Evolutionary conservation across 805 yeast genomes (phyloP).

Genomic region (Metschnikowia aberdeeniae): DNA sequence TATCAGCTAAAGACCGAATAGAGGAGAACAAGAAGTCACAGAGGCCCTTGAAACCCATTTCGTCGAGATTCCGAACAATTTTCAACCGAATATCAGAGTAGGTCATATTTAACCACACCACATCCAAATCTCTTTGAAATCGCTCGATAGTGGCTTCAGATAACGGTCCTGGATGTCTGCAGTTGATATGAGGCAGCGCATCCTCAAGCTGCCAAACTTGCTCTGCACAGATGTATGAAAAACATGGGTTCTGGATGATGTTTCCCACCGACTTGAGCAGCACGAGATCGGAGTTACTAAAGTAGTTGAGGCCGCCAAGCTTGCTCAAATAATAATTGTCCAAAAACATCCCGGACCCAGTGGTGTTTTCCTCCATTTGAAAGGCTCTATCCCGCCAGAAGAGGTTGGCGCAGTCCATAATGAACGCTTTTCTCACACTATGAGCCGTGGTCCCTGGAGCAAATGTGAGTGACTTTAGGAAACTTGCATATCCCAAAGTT

Average conservation of each 20-base stretch:
- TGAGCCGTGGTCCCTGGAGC: slow-evolving; percentile 21
- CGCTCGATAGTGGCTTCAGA: slow-evolving; percentile 38
- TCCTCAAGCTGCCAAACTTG: slow-evolving; percentile 48
- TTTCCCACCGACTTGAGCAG: slow-evolving; percentile 32
- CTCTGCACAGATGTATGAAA: slow-evolving; percentile 41
- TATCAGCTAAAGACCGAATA: slow-evolving; percentile 40
- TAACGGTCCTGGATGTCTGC: slow-evolving; percentile 51
- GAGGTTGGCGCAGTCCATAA: slow-evolving; percentile 53
- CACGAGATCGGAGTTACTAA: slow-evolving; percentile 30
- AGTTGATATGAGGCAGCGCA: slow-evolving; percentile 22
- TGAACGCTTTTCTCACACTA: slow-evolving; percentile 43
- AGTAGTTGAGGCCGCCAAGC: slow-evolving; percentile 27
- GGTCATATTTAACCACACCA: slow-evolving; percentile 34
- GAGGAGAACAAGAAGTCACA: slow-evolving; percentile 50
- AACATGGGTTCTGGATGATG: slow-evolving; percentile 50
- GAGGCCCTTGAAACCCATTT: slow-evolving; percentile 45
- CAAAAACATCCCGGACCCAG: slow-evolving; percentile 38
- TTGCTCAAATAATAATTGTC: slow-evolving; percentile 29
- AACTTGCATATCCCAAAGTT: slow-evolving; percentile 43
- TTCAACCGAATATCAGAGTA: slow-evolving; percentile 46
- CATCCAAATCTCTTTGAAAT: slow-evolving; percentile 25
- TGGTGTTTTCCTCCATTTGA: slow-evolving; percentile 27
- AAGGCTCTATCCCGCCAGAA: slow-evolving; percentile 56
- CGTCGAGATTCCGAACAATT: slow-evolving; percentile 40
- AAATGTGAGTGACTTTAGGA: slow-evolving; percentile 32